Base-by-base conservation (phyloP, 2,329 filamentous ascomycete species). In the Ophiostoma pallidulum region DNA sequence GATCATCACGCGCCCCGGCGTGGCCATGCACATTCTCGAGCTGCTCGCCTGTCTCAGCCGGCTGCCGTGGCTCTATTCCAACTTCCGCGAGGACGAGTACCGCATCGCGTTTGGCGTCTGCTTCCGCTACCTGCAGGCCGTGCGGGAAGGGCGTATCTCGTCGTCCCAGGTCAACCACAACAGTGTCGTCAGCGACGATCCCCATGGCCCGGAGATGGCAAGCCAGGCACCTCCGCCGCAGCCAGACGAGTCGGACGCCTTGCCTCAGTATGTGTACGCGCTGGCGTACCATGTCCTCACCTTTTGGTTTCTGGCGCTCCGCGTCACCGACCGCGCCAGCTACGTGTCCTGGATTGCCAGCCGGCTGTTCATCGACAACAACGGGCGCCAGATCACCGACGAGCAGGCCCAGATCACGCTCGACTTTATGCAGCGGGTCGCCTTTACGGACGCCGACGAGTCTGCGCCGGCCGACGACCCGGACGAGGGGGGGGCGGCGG, bases 71-170 rank as follows among this genome's bases (percentile, higher is more conserved):
- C 74, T 96, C 2, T 94, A 90, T 60, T 80, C 87, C 60, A 94
- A 95, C 59, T 86, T 96, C 61, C 78, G 86, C 44, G 84, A 94
- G 57, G 88, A 95, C 36, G 90, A 97, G 59, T 96, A 91, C 64
- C 86, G 87, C 53, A 89, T 87, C 46, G 86, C 97, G 1, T 97
- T 98, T 62, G 92, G 86, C 9, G 94, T 98, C 40, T 96, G 89
- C 59, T 89, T 95, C 63, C 82, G 89, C 45, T 97, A 96, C 61
- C 71, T 98, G 33, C 87, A 97, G 57, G 91, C 90, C 51, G 87
- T 90, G 1, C 75, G 88, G 53, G 86, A 91, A 49, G 76, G 74
- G 59, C 73, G 72, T 51, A 69, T 70, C 42, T 63, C 66, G 35
- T 63, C 66, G 35, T 69, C 68, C 41, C 67, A 72, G 39, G 67